Base-by-base conservation (phyloP, 164 flowering plant genomes). In the Malania oleifera region DNA sequence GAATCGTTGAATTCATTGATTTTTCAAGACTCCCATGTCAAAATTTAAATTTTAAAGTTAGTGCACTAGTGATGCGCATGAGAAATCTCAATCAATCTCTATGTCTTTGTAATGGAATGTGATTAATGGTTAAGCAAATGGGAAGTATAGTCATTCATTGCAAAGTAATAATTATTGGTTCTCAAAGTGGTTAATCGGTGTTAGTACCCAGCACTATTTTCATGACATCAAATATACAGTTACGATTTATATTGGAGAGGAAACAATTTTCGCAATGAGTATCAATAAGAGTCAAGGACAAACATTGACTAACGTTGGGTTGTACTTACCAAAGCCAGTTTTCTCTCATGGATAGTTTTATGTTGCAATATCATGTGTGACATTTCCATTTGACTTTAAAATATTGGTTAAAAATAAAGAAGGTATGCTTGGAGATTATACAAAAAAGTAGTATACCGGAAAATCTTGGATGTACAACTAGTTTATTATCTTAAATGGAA, bases 261-360 rank as follows among this genome's bases (percentile, higher is more conserved):
- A 31, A 45, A 29, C 61, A 60, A 40, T 34, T 61, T 28, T 24
- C 19, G 48, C 58, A 9, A 48, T 56, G 67, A 64, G 56, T 1
- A 64, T 64, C 7, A 64, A 56, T 17, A 62, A 62, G 25, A 62
- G 66, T 34, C 59, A 62, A 18, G 66, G 66, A 5, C 59, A 54
- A 54, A 54, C 67, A 26, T 28, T 48, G 15, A 39, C 38, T 10
- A 13, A 37, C 1, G 64, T 61, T 17, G 56, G 49, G 1, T 0
- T 52, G 6, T 46, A 8, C 15, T 39, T 49, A 0, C 41, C 52
- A 7, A 44, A 39, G n/a, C 61, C 23, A 14, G 55, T 64, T 1
- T 57, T 64, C 34, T 40, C 43, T 19, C 67, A 47, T 26, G 67
- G 60, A 17, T 22, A 44, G 26, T 13, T 61, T 1, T 51, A 61